phyloP scores from a whole-genome alignment of 225 moss, liverwort and hornwort genomes.

The Ulota crispa region DNA sequence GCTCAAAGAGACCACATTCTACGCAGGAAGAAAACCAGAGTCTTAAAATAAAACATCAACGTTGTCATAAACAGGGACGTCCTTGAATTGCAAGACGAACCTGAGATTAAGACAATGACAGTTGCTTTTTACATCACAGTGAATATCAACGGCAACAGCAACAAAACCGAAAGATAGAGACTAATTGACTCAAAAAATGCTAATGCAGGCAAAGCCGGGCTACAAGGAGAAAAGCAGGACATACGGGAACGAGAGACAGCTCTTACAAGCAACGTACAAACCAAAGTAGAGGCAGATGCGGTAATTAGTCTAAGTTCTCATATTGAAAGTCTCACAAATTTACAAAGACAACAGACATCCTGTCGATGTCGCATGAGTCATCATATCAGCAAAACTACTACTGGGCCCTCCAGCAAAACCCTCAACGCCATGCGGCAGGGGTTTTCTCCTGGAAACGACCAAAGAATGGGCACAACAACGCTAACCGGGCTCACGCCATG shows the following conservation, averaged over 20 bases:
- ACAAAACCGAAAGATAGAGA: not conserved
- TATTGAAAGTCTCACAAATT: conserved; percentile 11
- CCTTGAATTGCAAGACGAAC: not conserved
- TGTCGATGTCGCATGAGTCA: not conserved
- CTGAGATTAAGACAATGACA: not conserved
- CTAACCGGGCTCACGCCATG: conserved; percentile 38
- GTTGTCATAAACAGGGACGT: not conserved
- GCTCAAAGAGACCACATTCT: not conserved
- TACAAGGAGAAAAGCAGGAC: not conserved
- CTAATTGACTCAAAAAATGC: not conserved
- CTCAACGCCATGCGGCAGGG: conserved; percentile 13
- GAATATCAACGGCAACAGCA: not conserved
- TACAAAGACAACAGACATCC: conserved; percentile 14
- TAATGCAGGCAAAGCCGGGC: not conserved
- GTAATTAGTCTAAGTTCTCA: not conserved
- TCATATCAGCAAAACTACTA: not conserved
- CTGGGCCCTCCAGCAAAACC: not conserved
- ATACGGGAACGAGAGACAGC: not conserved
- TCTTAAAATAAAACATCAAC: not conserved
- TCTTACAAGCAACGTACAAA: not conserved
- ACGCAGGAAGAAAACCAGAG: not conserved
- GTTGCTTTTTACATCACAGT: not conserved
- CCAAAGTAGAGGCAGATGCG: not conserved
- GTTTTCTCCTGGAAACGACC: not conserved
- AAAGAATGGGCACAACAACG: not conserved